These are phyloP conservation scores for Allantophomopsis cytisporea DNA, from an alignment of 2,329 filamentous ascomycete genomes.

Conservation along the genomic window DNA sequence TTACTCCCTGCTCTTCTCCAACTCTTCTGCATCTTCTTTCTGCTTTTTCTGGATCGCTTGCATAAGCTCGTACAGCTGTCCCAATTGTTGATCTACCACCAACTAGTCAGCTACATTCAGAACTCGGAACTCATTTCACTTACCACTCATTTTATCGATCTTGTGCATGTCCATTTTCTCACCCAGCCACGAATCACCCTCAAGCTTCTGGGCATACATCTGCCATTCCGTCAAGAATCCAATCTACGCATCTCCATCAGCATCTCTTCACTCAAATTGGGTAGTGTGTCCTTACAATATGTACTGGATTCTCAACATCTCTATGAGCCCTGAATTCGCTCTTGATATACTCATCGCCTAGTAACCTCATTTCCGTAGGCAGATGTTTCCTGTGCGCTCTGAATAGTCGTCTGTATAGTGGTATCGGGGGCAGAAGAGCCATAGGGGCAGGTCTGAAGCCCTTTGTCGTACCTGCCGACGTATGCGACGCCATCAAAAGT, in stretches of 20 bases:
- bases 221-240: slow-evolving; percentile 97
- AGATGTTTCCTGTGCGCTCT: slow-evolving; percentile 75
- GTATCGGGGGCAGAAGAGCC: slow-evolving; percentile 35
- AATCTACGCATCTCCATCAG: slow-evolving; percentile 40
- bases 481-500: slow-evolving; percentile 12
- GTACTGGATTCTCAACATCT: slow-evolving; percentile 76
- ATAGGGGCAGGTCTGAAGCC: slow-evolving; percentile 13
- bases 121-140: slow-evolving; percentile 17
- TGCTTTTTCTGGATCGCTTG: slow-evolving; percentile 47
- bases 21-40: slow-evolving; percentile 7
- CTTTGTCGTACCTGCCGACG: slow-evolving; percentile 8
- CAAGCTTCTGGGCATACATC: slow-evolving; percentile 80
- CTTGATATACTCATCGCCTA: slow-evolving; percentile 91
- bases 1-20: not conserved
- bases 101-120: too few species aligned
- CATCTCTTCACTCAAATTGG: not conserved
- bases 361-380: slow-evolving; percentile 56
- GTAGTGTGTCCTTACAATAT: slow-evolving; percentile 50
- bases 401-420: slow-evolving; percentile 76
- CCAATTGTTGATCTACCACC: slow-evolving; percentile 70
- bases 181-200: slow-evolving; percentile 75
- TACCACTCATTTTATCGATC: slow-evolving; percentile 89
- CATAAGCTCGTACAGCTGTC: slow-evolving; percentile 91
- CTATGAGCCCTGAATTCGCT: slow-evolving; percentile 79
- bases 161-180: slow-evolving; percentile 74